Evolutionary conservation across 1,284 basidiomycete species (phyloP).

Genomic region (Ceratobasidium sp.): DNA sequence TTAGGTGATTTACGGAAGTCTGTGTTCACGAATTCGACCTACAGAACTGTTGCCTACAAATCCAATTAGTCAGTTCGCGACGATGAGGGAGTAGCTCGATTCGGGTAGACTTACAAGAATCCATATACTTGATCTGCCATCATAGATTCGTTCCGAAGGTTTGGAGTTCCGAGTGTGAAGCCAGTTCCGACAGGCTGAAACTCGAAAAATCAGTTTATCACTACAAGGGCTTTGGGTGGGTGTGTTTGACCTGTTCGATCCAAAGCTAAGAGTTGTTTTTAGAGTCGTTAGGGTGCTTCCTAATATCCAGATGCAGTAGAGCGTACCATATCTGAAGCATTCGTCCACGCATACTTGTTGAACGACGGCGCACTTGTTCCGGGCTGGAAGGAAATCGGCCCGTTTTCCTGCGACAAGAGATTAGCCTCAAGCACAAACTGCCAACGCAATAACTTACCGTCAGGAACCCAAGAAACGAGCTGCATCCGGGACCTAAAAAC

Average conservation of each 20-base stretch:
- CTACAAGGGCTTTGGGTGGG: too few relatives aligned
- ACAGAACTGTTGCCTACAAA: constrained; percentile 19
- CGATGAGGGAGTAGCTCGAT: too few relatives aligned
- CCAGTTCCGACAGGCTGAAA: constrained; percentile 59
- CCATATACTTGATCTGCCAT: constrained; percentile 56
- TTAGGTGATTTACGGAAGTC: too few relatives aligned
- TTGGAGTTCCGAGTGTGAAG: constrained; percentile 56
- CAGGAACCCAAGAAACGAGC: constrained; percentile 22
- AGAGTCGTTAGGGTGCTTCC: not conserved
- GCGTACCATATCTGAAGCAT: constrained; percentile 54
- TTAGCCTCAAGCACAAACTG: not conserved
- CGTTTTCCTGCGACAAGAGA: constrained; percentile 56
- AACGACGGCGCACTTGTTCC: constrained; percentile 52
- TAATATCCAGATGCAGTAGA: not conserved
- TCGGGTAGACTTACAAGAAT: constrained; percentile 45
- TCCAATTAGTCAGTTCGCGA: not conserved
- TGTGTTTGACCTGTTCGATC: too few relatives aligned
- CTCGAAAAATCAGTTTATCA: not conserved
- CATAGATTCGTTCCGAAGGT: constrained; percentile 55
- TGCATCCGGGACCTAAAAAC: constrained; percentile 15
- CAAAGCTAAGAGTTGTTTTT: too few relatives aligned
- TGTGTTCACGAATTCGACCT: too few relatives aligned
- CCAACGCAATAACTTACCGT: not conserved
- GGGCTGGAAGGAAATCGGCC: constrained; percentile 54
- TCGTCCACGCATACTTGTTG: constrained; percentile 58